Percentiles rank a stretch among this genome's conserved stretches.
phyloP scores from a whole-genome alignment of 2,329 filamentous ascomycete genomes.

The Fusarium keratoplasticum region DNA sequence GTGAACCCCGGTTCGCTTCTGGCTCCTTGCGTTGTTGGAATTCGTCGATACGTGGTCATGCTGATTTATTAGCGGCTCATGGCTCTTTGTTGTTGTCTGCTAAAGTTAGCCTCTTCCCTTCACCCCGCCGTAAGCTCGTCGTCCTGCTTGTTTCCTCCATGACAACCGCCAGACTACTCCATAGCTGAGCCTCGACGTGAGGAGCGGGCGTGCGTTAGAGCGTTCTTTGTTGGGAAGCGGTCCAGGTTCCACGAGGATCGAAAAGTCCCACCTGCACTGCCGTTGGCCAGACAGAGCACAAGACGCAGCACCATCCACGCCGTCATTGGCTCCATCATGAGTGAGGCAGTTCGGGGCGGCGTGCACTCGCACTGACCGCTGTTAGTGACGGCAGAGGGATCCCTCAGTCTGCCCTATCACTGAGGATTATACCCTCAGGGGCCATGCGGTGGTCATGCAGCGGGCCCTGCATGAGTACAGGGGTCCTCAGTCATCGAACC shows the following conservation, averaged over 20 bases:
- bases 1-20: constrained; percentile 13
- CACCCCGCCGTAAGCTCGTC: constrained; percentile 2
- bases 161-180: constrained; percentile 12
- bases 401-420: constrained; percentile 18
- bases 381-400: constrained; percentile 18
- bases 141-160: constrained; percentile 15
- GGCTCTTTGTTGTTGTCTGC: not conserved
- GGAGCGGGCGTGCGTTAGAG: constrained; percentile 16
- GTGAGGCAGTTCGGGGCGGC: constrained; percentile 15
- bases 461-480: constrained; percentile 35
- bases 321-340: constrained; percentile 19
- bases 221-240: constrained; percentile 11
- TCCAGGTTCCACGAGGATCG: constrained; percentile 4
- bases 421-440: constrained; percentile 17
- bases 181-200: constrained; percentile 11
- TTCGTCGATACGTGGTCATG: not conserved
- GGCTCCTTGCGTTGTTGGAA: not conserved
- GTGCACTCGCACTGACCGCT: constrained; percentile 3
- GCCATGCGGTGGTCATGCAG: constrained; percentile 18
- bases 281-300: constrained; percentile 25
- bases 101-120: not conserved
- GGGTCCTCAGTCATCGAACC: constrained; percentile 30
- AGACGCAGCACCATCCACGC: constrained; percentile 1
- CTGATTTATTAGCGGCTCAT: constrained; percentile 14
- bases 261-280: constrained; percentile 7